Conservation (phyloP, 768 basidiomycete genomes). For the Dictyophora rubrovolvata region DNA sequence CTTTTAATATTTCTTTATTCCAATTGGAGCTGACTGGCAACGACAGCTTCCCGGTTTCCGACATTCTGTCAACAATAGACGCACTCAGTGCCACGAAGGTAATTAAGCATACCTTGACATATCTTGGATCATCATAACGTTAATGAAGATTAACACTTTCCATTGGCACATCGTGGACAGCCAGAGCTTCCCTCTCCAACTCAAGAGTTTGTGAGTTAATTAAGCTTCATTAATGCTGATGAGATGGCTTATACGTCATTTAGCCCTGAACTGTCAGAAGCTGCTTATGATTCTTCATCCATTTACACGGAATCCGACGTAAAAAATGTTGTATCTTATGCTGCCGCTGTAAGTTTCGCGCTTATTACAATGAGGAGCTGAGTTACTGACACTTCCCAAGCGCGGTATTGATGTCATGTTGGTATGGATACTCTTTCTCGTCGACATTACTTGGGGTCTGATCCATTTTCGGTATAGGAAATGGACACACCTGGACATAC, state of each 20-base stretch:
- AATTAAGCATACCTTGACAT: slow-evolving; percentile 12
- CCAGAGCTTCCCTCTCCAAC: slow-evolving; percentile 67
- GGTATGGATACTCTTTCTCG: slow-evolving; percentile 18
- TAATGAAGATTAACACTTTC: slow-evolving; percentile 52
- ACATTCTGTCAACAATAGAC: slow-evolving; percentile 61
- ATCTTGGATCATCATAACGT: neutral
- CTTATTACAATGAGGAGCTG: neutral
- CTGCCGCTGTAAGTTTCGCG: slow-evolving; percentile 45
- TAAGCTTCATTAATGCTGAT: neutral
- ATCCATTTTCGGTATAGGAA: slow-evolving; percentile 33
- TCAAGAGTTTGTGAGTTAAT: slow-evolving; percentile 35
- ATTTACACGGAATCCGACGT: slow-evolving; percentile 51
- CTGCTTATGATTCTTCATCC: slow-evolving; percentile 43
- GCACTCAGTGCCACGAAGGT: slow-evolving; percentile 71
- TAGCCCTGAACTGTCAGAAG: slow-evolving; percentile 40
- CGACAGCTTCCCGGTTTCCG: slow-evolving; percentile 47
- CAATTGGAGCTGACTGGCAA: neutral
- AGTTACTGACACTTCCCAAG: slow-evolving; percentile 20
- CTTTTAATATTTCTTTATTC: slow-evolving; percentile 6
- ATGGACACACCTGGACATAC: slow-evolving; percentile 84
- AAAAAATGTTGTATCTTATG: slow-evolving; percentile 51
- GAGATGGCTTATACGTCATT: neutral
- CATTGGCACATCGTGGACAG: slow-evolving; percentile 84
- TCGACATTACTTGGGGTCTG: no score
- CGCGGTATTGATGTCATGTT: slow-evolving; percentile 64